Base-by-base conservation (phyloP, 1,284 basidiomycete species). In the Trametes pubescens region DNA sequence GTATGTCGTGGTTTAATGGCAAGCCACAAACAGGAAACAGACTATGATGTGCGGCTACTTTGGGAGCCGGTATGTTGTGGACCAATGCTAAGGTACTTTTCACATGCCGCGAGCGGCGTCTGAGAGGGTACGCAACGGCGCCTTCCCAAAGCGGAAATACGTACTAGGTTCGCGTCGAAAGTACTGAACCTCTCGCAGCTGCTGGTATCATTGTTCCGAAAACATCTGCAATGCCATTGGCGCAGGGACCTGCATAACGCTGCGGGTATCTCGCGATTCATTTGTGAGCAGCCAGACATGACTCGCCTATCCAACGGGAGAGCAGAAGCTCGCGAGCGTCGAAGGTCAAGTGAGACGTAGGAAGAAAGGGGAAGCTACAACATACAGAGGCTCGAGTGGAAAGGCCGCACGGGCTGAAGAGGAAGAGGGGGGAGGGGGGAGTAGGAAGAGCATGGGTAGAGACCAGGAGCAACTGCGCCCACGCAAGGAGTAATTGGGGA, bases 261-360 rank as follows among this genome's bases (percentile, higher is more conserved):
- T 48, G 35, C 47, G 60, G 54, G 60, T 51, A 44, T 55, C 48
- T 46, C 29, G 53, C 48, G 29, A 44, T 46, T 22, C 21, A 51
- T 43, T 56, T 35, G 48, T n/a, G 40, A 52, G 59, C 57, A 52
- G 38, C 18, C 38, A 60, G 44, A 48, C 40, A n/a, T n/a, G 51
- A 46, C 56, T 43, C 40, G 40, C 22, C 48, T 60, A 60, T 60
- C 53, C 53, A 57, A 64, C 43, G 47, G 34, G 43, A 46, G 51
- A 63, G 57, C 47, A 37, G 24, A 47, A 48, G 56, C 55, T 58
- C 40, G 52, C 16, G 46, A 48, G 40, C 16, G 40, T n/a, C 18
- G 40, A 43, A 16, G 40, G 16, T 43, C 40, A n/a, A 43, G 18
- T n/a, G 16, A 43, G 40, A 13, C 37, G 16, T 16, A 16, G 18